Conservation (phyloP, 2,329 filamentous ascomycete species). For the Pseudogymnoascus pannorum region DNA sequence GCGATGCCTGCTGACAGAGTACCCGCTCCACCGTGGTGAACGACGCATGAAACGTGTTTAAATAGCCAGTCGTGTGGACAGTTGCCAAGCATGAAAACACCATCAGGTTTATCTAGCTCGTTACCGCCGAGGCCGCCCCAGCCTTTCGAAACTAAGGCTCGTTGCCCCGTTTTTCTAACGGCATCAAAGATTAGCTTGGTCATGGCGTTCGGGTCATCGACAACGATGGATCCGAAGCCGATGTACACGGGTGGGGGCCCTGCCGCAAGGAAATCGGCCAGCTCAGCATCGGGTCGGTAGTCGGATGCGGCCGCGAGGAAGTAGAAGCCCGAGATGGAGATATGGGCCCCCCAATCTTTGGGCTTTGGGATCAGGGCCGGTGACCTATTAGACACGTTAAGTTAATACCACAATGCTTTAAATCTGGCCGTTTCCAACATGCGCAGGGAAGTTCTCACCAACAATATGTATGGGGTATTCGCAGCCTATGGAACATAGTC, state of each 20-base stretch:
- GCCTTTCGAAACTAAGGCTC: constrained; percentile 73
- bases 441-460: constrained; percentile 43
- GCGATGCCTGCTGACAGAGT: constrained; percentile 77
- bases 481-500: constrained; percentile 66
- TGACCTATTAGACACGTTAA: constrained; percentile 39
- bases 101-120: constrained; percentile 56
- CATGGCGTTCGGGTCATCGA: constrained; percentile 62
- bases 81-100: constrained; percentile 73
- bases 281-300: constrained; percentile 55
- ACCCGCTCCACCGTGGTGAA: constrained; percentile 78
- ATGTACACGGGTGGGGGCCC: constrained; percentile 70
- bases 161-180: constrained; percentile 52
- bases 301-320: constrained; percentile 59
- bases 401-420: background rate
- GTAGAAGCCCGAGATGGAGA: constrained; percentile 66
- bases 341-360: constrained; percentile 61
- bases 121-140: constrained; percentile 77
- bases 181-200: constrained; percentile 64
- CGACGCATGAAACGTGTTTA: constrained; percentile 66
- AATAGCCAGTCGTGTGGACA: constrained; percentile 84
- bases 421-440: background rate
- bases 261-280: constrained; percentile 56
- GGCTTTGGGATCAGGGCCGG: constrained; percentile 67
- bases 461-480: constrained; percentile 82
- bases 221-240: constrained; percentile 72